Conservation (phyloP, 768 basidiomycete species). For the Chalciporus chontae region DNA sequence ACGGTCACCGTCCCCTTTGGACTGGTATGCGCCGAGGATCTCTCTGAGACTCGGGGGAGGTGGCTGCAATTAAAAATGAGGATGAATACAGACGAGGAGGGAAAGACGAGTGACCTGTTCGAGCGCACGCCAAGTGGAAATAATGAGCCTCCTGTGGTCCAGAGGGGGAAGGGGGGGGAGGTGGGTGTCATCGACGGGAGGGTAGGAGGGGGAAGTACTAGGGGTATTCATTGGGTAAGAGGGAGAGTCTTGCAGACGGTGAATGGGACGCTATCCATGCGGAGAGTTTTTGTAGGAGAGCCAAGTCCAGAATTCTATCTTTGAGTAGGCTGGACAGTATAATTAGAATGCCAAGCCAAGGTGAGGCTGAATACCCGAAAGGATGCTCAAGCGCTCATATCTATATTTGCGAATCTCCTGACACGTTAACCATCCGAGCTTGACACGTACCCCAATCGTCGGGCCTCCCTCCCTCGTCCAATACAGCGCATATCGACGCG, state of each 20-base stretch:
- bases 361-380: conserved; percentile 35
- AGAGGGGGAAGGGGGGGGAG: conserved; percentile 12
- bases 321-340: conserved; percentile 36
- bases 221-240: conserved; percentile 23
- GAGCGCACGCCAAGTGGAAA: conserved; percentile 43
- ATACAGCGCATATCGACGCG: not conserved
- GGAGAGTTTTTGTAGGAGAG: conserved; percentile 39
- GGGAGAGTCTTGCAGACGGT: conserved; percentile 14
- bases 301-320: conserved; percentile 47
- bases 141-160: conserved; percentile 34
- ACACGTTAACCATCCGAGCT: conserved; percentile 2
- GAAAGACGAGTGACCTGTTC: conserved; percentile 38
- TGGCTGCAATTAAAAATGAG: conserved; percentile 38
- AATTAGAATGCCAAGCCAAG: conserved; percentile 45
- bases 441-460: not conserved
- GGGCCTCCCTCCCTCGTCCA: not conserved
- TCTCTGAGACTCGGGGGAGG: conserved; percentile 82
- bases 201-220: conserved; percentile 17
- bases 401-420: conserved; percentile 21
- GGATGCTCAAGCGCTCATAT: conserved; percentile 7
- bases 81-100: not conserved
- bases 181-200: conserved; percentile 16
- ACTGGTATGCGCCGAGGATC: conserved; percentile 80
- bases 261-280: conserved; percentile 18
- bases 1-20: conserved; percentile 87